Percentiles rank a stretch among this genome's conserved stretches.
Conservation (phyloP, 495 filamentous ascomycete species). For the Cercophora sp. region DNA sequence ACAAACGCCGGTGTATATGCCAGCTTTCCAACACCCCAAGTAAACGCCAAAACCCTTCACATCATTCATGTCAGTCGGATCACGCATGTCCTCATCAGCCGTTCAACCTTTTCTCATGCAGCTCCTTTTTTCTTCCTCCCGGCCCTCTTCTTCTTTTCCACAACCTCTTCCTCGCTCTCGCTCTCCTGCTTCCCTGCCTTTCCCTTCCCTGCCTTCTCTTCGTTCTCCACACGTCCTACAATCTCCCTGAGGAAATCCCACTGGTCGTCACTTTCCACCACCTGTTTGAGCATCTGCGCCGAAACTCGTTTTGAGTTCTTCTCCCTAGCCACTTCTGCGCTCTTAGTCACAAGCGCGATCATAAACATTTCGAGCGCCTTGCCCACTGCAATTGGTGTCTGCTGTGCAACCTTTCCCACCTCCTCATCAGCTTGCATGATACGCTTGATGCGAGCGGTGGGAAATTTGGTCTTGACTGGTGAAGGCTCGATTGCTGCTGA, state of each 20-base stretch:
- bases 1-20: too few relatives aligned
- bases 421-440: slow-evolving; percentile 99
- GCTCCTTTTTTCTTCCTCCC: slow-evolving; percentile 42
- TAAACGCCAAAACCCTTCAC: too few relatives aligned
- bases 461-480: slow-evolving; percentile 91
- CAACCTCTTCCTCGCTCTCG: slow-evolving; percentile 42
- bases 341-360: slow-evolving; percentile 84
- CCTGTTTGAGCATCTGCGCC: slow-evolving; percentile 84
- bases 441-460: slow-evolving; percentile 95
- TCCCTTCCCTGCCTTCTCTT: slow-evolving; percentile 34
- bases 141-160: slow-evolving; percentile 40
- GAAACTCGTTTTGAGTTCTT: slow-evolving; percentile 86
- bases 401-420: slow-evolving; percentile 96
- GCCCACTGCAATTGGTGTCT: slow-evolving; percentile 89
- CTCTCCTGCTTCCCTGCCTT: slow-evolving; percentile 33
- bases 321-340: slow-evolving; percentile 74
- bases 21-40: too few relatives aligned
- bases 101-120: neutral
- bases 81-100: too few relatives aligned
- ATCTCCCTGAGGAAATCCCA: slow-evolving; percentile 94
- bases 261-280: slow-evolving; percentile 77
- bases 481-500: slow-evolving; percentile 47
- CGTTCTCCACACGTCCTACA: slow-evolving; percentile 78
- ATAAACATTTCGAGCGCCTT: slow-evolving; percentile 98
- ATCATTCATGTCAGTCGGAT: neutral